These are phyloP conservation scores for Neoascochyta sp. DNA, from an alignment of 2,329 filamentous ascomycete genomes.

Conservation along the genomic window DNA sequence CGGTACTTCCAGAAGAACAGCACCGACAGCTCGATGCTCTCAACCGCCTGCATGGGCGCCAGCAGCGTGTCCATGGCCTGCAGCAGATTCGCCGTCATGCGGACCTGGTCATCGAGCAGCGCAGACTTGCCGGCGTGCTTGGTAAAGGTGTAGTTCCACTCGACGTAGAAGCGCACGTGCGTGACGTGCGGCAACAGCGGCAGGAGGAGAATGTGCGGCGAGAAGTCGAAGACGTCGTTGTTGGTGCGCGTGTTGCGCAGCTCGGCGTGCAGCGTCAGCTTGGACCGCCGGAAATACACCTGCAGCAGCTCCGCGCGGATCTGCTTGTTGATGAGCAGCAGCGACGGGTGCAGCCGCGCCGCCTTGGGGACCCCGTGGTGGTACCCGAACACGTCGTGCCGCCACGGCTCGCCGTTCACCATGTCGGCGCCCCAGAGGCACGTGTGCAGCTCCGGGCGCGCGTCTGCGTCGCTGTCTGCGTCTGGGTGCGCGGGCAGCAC, in stretches of 20 bases:
- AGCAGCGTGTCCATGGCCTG: slow-evolving; percentile 32
- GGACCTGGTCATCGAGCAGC: slow-evolving; percentile 26
- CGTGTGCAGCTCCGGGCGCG: slow-evolving; percentile 32
- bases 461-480: slow-evolving; percentile 1
- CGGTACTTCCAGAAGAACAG: slow-evolving; percentile 36
- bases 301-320: slow-evolving; percentile 28
- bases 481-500: slow-evolving; percentile 23
- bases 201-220: slow-evolving; percentile 31
- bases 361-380: slow-evolving; percentile 19
- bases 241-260: slow-evolving; percentile 28
- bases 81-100: slow-evolving; percentile 30
- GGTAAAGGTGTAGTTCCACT: slow-evolving; percentile 34
- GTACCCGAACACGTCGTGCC: slow-evolving; percentile 34
- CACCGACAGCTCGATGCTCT: slow-evolving; percentile 31
- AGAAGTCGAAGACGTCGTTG: slow-evolving; percentile 34
- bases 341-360: slow-evolving; percentile 17
- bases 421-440: slow-evolving; percentile 37
- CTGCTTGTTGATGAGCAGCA: slow-evolving; percentile 32
- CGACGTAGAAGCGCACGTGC: slow-evolving; percentile 33
- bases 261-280: slow-evolving; percentile 34
- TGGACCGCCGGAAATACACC: slow-evolving; percentile 26
- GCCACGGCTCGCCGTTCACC: slow-evolving; percentile 31
- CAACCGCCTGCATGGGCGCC: slow-evolving; percentile 18
- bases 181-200: slow-evolving; percentile 27
- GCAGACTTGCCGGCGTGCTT: slow-evolving; percentile 14